These are phyloP conservation scores for Lepidium aucheri DNA, from an alignment of 345 rosid species.

Conservation along the genomic window DNA sequence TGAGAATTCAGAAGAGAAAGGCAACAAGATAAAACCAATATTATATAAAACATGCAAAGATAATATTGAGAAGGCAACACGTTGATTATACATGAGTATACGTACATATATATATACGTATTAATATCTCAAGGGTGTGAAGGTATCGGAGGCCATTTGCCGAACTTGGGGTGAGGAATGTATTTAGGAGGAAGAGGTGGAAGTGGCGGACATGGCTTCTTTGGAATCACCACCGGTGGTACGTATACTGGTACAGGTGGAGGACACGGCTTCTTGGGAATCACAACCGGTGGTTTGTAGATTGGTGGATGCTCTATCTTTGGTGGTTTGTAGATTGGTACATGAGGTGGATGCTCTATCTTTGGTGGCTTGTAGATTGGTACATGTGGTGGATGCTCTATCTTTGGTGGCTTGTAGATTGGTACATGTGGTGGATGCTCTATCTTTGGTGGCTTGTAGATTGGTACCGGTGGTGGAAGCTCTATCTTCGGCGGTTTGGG, in stretches of 20 bases:
- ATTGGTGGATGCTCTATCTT: conserved; percentile 16
- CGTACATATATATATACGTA: neutral
- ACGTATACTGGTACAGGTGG: conserved; percentile 15
- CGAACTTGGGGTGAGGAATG: conserved; percentile 39
- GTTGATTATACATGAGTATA: neutral
- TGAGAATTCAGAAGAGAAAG: neutral
- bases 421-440: conserved; percentile 19
- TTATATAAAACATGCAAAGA: neutral
- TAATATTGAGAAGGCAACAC: neutral
- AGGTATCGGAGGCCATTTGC: conserved; percentile 43
- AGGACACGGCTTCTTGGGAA: conserved; percentile 32
- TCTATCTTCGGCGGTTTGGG: conserved; percentile 10
- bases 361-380: conserved; percentile 21
- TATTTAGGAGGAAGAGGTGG: conserved; percentile 44
- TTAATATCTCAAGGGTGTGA: conserved; percentile 23
- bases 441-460: too few species aligned
- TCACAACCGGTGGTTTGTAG: conserved; percentile 5
- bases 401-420: conserved; percentile 16
- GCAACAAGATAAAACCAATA: neutral
- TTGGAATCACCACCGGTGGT: conserved; percentile 12
- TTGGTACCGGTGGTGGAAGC: conserved; percentile 24
- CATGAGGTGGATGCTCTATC: conserved; percentile 25
- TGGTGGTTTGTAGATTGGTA: conserved; percentile 29
- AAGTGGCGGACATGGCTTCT: conserved; percentile 30
- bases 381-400: conserved; percentile 9